A percentile compares a stretch with the other conserved stretches of the same genome.
Evolutionary conservation across 1,284 basidiomycete genomes (phyloP).

Genomic region (Pseudozyma tsukubaensis): DNA sequence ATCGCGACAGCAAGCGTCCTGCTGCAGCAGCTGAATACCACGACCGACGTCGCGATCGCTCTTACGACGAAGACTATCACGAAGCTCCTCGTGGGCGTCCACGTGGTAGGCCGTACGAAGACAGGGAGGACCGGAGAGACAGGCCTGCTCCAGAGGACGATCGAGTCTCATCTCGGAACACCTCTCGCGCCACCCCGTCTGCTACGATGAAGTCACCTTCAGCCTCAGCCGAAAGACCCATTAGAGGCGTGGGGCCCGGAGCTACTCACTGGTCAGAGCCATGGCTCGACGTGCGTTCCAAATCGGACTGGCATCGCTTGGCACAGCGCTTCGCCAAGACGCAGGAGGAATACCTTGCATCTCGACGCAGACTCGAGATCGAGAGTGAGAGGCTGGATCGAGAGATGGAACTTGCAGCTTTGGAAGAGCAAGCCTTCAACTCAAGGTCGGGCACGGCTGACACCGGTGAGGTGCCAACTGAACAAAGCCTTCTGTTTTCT

Average conservation of each 20-base stretch:
- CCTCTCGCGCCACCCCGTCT: not conserved
- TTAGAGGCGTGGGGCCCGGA: slow-evolving; percentile 44
- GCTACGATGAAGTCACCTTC: slow-evolving; percentile 3
- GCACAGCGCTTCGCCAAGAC: slow-evolving; percentile 45
- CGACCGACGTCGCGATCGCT: slow-evolving; percentile 24
- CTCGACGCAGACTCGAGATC: slow-evolving; percentile 23
- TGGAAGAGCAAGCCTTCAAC: slow-evolving; percentile 20
- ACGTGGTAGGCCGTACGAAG: no score
- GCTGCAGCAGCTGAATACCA: slow-evolving; percentile 8
- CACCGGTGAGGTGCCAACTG: slow-evolving; percentile 1
- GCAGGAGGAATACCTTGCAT: slow-evolving; percentile 35
- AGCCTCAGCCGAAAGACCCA: slow-evolving; percentile 12
- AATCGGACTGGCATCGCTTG: slow-evolving; percentile 43
- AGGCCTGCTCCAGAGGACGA: slow-evolving; percentile 1
- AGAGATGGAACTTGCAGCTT: slow-evolving; percentile 24
- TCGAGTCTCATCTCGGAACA: slow-evolving; percentile 1
- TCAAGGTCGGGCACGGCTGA: not conserved
- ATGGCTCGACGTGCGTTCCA: slow-evolving; percentile 46
- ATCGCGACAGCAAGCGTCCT: slow-evolving; percentile 1
- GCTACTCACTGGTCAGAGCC: slow-evolving; percentile 51
- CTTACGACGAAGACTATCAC: slow-evolving; percentile 20
- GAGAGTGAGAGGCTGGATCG: slow-evolving; percentile 33
- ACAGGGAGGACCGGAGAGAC: not conserved
- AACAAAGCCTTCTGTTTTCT: slow-evolving; percentile 32
- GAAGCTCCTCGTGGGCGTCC: not conserved